Evolutionary conservation across 352 stramenopile genomes (phyloP).

Genomic region (Discostella stelligera): DNA sequence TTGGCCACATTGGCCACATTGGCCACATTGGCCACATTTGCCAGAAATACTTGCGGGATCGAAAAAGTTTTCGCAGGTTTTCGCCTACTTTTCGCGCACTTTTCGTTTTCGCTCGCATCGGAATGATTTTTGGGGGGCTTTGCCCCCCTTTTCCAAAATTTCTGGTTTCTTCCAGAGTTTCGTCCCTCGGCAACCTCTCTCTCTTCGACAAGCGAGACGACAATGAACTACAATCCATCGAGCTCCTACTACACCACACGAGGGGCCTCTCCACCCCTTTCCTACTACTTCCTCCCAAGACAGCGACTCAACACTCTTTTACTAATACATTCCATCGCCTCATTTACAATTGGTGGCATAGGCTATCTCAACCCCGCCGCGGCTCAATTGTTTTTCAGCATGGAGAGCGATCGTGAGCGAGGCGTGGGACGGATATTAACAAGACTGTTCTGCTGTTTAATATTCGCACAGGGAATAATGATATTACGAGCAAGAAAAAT

Average conservation of each 20-base stretch:
- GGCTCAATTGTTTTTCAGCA: slow-evolving; percentile 50
- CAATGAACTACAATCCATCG: slow-evolving; percentile 36
- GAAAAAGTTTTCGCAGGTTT: too few species aligned
- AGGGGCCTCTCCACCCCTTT: slow-evolving; percentile 35
- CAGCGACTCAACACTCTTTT: slow-evolving; percentile 60
- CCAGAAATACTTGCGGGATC: too few species aligned
- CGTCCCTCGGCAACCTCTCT: not conserved
- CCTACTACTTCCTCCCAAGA: slow-evolving; percentile 58
- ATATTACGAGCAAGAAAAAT: slow-evolving; percentile 57
- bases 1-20: too few species aligned
- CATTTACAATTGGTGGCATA: slow-evolving; percentile 48
- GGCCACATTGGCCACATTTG: too few species aligned
- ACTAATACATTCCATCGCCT: slow-evolving; percentile 50
- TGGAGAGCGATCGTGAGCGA: slow-evolving; percentile 54
- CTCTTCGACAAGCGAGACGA: not conserved
- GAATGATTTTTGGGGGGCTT: too few species aligned
- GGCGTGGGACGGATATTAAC: slow-evolving; percentile 45
- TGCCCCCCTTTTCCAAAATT: too few species aligned
- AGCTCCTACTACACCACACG: slow-evolving; percentile 15
- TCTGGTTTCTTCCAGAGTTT: too few species aligned
- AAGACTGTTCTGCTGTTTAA: slow-evolving; percentile 50
- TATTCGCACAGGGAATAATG: slow-evolving; percentile 65
- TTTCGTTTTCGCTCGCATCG: too few species aligned
- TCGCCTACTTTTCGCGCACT: too few species aligned
- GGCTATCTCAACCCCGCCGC: slow-evolving; percentile 48